phyloP scores from a whole-genome alignment of 2,329 filamentous ascomycete species.

The Xylariales sp. region DNA sequence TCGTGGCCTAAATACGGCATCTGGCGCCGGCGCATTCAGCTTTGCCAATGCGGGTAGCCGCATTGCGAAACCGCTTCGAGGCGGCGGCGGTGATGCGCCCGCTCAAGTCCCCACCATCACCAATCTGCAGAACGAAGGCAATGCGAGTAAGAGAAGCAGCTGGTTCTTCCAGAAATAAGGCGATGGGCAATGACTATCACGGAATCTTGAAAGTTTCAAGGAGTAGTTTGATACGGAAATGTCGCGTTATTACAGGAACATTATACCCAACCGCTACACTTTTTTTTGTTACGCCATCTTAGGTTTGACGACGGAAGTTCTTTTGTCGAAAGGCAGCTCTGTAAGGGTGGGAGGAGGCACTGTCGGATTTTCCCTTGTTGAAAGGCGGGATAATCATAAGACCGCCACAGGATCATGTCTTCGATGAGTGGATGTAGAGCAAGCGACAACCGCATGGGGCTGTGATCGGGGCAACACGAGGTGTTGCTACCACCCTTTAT shows the following conservation, averaged over 20 bases:
- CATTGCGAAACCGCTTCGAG: constrained; percentile 76
- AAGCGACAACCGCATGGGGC: constrained; percentile 19
- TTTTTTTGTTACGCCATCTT: constrained; percentile 23
- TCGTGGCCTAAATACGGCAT: constrained; percentile 77
- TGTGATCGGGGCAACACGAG: constrained; percentile 26
- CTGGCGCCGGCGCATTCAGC: constrained; percentile 74
- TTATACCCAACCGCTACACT: constrained; percentile 27
- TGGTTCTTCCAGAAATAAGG: constrained; percentile 76
- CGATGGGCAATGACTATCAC: constrained; percentile 7
- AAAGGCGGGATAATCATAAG: constrained; percentile 22
- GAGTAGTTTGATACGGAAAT: constrained; percentile 13
- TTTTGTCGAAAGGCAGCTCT: constrained; percentile 3
- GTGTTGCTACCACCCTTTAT: constrained; percentile 13
- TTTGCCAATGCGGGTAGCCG: constrained; percentile 73
- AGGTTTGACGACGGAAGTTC: constrained; percentile 7
- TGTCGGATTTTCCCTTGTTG: constrained; percentile 6
- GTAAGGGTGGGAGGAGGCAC: not conserved
- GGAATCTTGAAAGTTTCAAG: constrained; percentile 9
- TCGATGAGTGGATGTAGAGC: constrained; percentile 15
- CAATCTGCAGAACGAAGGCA: constrained; percentile 68
- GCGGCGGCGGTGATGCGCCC: constrained; percentile 63
- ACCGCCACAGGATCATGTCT: constrained; percentile 1
- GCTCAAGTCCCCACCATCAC: constrained; percentile 67
- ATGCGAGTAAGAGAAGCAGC: constrained; percentile 73
- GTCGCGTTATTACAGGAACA: constrained; percentile 19